Percentiles rank a stretch among this genome's conserved stretches.
Evolutionary conservation across 441 rosid genomes (phyloP).

Genomic region (Euphorbia corollata): DNA sequence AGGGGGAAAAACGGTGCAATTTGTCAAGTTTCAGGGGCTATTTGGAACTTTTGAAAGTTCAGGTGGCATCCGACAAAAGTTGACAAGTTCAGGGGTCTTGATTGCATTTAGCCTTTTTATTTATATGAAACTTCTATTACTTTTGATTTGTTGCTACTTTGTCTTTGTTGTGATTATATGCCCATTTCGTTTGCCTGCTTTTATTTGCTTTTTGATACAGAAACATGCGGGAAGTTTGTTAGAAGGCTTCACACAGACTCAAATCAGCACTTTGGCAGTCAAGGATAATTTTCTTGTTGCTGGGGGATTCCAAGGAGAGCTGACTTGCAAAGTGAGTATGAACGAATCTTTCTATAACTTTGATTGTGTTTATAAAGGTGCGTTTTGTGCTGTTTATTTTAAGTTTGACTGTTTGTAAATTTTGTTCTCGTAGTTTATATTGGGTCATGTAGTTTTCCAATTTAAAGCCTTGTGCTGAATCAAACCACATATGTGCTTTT

Average conservation of each 20-base stretch:
- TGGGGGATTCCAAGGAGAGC: constrained; percentile 94
- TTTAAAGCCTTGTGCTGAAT: background rate
- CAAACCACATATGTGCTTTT: background rate
- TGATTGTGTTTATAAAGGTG: background rate
- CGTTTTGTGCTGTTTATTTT: background rate
- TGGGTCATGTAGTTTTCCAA: background rate
- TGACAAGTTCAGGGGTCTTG: no score
- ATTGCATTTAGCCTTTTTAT: no score
- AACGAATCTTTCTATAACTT: background rate
- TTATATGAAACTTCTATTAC: no score
- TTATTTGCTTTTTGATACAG: constrained; percentile 27
- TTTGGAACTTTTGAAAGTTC: no score
- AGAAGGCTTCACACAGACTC: constrained; percentile 90
- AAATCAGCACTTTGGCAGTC: constrained; percentile 85
- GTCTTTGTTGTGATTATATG: background rate
- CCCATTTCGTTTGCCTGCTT: constrained; percentile 4
- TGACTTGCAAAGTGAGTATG: constrained; percentile 68
- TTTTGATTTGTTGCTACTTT: background rate
- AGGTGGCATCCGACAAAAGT: no score
- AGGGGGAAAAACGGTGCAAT: no score
- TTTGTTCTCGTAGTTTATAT: no score
- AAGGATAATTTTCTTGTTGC: constrained; percentile 78
- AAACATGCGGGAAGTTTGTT: constrained; percentile 80
- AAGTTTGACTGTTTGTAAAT: no score
- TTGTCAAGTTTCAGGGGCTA: no score